Evolutionary conservation across 768 basidiomycete species (phyloP), one percentile per base, ranked within the genome.

Genomic region (Butyriboletus loyo): DNA sequence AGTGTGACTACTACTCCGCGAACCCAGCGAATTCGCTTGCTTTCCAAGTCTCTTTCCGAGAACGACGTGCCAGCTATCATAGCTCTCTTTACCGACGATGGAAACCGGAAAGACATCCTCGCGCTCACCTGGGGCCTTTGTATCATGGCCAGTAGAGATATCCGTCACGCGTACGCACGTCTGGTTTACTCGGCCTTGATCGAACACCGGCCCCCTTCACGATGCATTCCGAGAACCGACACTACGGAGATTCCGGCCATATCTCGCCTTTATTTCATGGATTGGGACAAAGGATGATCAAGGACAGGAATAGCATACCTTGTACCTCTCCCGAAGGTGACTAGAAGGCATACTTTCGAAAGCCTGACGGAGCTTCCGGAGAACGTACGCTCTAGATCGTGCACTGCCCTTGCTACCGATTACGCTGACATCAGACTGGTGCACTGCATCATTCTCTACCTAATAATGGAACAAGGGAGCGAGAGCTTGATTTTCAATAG

Each of bases 291-390:
- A 27, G 27, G 27, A 27, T 5, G 27, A 7, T 7, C 5, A 8
- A 8, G 4, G 7, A 27, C 7, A 7, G 7, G 27, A 27, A 27
- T 27, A 27, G 6, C 27, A 27, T 27, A 27, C 27, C 27, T 27
- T 7, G 27, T 7, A 27, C 27, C 4, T n/a, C n/a, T 72, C 7
- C 49, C 65, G 7, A 58, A 36, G 69, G 72, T 7, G 63, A 68
- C 24, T 86, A 84, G 83, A 80, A 77, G 61, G 80, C 80, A n/a
- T n/a, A n/a, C n/a, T n/a, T n/a, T 86, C 17, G 81, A 84, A 42
- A 75, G 70, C 28, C 61, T 84, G 56, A 76, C 77, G 36, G 76
- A 69, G 1, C 72, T 72, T 60, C 79, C 78, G 0, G 78, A 80
- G 60, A 73, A 75, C 49, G 55, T 46, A 25, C 10, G 28, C 27